These are phyloP conservation scores for Asterophora lycoperdoides DNA, from an alignment of 768 basidiomycete species.

Conservation along the genomic window DNA sequence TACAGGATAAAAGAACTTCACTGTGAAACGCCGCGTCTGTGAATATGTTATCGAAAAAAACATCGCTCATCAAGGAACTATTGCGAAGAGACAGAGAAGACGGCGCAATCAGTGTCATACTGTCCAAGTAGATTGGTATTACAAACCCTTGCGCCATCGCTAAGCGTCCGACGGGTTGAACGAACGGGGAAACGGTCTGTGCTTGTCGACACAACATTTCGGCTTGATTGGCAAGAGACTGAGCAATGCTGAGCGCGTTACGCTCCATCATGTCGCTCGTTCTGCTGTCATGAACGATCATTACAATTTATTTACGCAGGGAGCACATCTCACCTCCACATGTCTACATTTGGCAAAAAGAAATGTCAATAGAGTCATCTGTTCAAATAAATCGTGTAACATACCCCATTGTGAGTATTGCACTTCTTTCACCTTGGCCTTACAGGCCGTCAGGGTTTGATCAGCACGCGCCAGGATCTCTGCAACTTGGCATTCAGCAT, in stretches of 20 bases:
- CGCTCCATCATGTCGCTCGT: constrained; percentile 41
- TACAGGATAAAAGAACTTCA: constrained; percentile 17
- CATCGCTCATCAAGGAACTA: constrained; percentile 35
- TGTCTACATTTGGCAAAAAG: constrained; percentile 26
- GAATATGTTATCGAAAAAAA: constrained; percentile 41
- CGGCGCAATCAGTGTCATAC: background rate
- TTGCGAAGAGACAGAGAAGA: background rate
- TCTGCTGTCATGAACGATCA: constrained; percentile 19
- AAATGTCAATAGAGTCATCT: constrained; percentile 3
- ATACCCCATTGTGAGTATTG: constrained; percentile 38
- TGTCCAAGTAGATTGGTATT: background rate
- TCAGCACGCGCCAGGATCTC: constrained; percentile 36
- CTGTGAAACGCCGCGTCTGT: constrained; percentile 41
- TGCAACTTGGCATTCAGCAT: constrained; percentile 37
- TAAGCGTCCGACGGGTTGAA: constrained; percentile 34
- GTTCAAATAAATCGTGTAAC: constrained; percentile 1
- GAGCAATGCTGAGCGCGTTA: constrained; percentile 33
- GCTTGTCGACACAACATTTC: constrained; percentile 37
- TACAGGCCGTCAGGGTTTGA: constrained; percentile 28
- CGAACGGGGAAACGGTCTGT: constrained; percentile 28
- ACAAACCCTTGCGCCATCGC: constrained; percentile 36
- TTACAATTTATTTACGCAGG: background rate
- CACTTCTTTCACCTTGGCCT: constrained; percentile 32
- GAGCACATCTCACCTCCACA: constrained; percentile 27
- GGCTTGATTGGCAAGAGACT: constrained; percentile 31